Evolutionary conservation across 2,329 filamentous ascomycete species (phyloP).

Genomic region (Fonsecaea pugnacius): DNA sequence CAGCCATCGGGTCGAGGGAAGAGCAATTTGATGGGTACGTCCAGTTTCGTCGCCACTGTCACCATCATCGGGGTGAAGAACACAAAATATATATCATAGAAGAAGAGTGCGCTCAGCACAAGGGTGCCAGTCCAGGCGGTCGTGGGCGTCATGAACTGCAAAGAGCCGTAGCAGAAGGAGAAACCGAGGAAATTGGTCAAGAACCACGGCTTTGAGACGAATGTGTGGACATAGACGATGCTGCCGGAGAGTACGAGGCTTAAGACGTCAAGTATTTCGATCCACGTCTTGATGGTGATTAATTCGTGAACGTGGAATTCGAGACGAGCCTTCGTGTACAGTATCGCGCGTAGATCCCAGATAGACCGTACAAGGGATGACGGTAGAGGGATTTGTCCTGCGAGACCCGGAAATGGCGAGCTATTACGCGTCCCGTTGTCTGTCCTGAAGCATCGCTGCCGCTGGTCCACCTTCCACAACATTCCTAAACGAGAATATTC

Average conservation of each 20-base stretch:
- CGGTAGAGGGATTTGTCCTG: slow-evolving; percentile 55
- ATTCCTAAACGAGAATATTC: slow-evolving; percentile 63
- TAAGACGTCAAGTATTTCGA: slow-evolving; percentile 54
- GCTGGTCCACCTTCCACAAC: slow-evolving; percentile 53
- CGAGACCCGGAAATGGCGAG: slow-evolving; percentile 59
- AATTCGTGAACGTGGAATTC: slow-evolving; percentile 60
- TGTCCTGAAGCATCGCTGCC: slow-evolving; percentile 41
- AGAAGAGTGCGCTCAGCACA: slow-evolving; percentile 78
- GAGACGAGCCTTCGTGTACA: slow-evolving; percentile 57
- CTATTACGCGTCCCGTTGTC: slow-evolving; percentile 24
- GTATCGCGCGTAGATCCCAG: slow-evolving; percentile 56
- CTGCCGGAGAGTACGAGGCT: slow-evolving; percentile 62
- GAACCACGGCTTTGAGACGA: slow-evolving; percentile 66
- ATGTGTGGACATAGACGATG: slow-evolving; percentile 67
- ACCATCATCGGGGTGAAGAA: slow-evolving; percentile 61
- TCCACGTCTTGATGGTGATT: slow-evolving; percentile 46
- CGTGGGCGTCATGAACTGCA: slow-evolving; percentile 85
- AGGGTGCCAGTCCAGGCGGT: slow-evolving; percentile 81
- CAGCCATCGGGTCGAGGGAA: slow-evolving; percentile 66
- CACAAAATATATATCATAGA: slow-evolving; percentile 84
- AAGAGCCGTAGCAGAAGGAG: slow-evolving; percentile 79
- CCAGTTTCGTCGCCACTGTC: slow-evolving; percentile 78
- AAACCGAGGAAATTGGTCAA: slow-evolving; percentile 87
- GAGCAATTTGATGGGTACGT: slow-evolving; percentile 90
- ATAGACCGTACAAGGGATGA: slow-evolving; percentile 42